Evolutionary conservation across 129 eudicot genomes (phyloP).

Genomic region (Lonicera japonica): DNA sequence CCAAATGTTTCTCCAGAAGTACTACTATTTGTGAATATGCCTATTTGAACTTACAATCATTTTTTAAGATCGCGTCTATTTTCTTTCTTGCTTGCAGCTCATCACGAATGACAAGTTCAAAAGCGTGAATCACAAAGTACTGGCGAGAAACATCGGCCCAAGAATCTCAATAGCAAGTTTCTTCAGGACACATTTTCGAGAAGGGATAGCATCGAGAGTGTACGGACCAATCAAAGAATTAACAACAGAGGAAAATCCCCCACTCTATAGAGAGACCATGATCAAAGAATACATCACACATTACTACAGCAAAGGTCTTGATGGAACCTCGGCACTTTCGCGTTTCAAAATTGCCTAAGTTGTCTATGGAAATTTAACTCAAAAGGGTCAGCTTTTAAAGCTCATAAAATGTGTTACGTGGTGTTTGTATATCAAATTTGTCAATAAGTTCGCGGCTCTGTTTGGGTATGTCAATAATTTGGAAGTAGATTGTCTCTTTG

Average conservation of each 20-base stretch:
- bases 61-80: no score
- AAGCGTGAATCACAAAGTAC: constrained; percentile 14
- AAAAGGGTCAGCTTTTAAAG: background rate
- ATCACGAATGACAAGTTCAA: constrained; percentile 14
- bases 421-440: no score
- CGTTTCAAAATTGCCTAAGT: background rate
- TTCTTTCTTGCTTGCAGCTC: constrained; percentile 3
- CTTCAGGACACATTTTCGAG: constrained; percentile 11
- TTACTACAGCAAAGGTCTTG: constrained; percentile 14
- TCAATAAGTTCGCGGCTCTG: no score
- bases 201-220: background rate
- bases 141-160: constrained; percentile 9
- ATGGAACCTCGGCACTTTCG: constrained; percentile 12
- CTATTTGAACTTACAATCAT: no score
- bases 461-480: no score
- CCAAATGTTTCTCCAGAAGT: no score
- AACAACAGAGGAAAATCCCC: constrained; percentile 11
- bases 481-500: no score
- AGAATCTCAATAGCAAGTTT: constrained; percentile 14
- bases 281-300: constrained; percentile 15
- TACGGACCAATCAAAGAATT: constrained; percentile 19
- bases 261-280: background rate
- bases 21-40: no score
- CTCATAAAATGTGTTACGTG: background rate
- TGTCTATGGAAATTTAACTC: background rate